A percentile compares a stretch with the other conserved stretches of the same genome.
Conservation (phyloP, 495 filamentous ascomycete genomes). For the Podospora comata region DNA sequence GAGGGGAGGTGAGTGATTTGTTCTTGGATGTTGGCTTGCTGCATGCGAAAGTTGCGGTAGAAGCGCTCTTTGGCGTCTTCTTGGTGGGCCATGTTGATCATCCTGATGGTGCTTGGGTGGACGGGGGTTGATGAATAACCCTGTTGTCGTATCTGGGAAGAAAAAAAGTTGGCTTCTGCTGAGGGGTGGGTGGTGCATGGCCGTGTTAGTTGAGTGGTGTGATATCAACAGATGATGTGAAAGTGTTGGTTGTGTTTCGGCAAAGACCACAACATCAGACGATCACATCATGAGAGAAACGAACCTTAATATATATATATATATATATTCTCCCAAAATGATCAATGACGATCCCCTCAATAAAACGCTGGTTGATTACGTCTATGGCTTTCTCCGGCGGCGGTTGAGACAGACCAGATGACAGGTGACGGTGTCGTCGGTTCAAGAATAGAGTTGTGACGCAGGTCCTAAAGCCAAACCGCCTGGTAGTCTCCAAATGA, state of each 20-base stretch:
- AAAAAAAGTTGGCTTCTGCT: background rate
- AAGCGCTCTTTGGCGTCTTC: constrained; percentile 63
- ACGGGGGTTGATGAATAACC: background rate
- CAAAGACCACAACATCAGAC: background rate
- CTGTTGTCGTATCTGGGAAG: background rate
- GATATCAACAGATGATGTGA: background rate
- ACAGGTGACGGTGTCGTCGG: too few relatives aligned
- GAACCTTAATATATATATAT: too few relatives aligned
- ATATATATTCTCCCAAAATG: too few relatives aligned
- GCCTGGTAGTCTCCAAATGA: background rate
- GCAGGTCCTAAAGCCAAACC: background rate
- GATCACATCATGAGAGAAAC: too few relatives aligned
- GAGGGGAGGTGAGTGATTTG: constrained; percentile 39
- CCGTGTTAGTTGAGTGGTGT: background rate
- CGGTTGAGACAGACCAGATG: too few relatives aligned
- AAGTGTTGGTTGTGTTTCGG: background rate
- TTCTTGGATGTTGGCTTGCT: constrained; percentile 53
- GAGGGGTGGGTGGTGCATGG: background rate
- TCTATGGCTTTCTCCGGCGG: too few relatives aligned
- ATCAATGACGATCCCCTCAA: too few relatives aligned
- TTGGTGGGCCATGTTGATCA: background rate
- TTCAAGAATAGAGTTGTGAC: background rate
- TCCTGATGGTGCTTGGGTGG: background rate
- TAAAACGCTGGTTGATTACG: too few relatives aligned
- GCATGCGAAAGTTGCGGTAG: constrained; percentile 73